phyloP scores from a whole-genome alignment of 1,139 yeast species.

The Pichia sp. region DNA sequence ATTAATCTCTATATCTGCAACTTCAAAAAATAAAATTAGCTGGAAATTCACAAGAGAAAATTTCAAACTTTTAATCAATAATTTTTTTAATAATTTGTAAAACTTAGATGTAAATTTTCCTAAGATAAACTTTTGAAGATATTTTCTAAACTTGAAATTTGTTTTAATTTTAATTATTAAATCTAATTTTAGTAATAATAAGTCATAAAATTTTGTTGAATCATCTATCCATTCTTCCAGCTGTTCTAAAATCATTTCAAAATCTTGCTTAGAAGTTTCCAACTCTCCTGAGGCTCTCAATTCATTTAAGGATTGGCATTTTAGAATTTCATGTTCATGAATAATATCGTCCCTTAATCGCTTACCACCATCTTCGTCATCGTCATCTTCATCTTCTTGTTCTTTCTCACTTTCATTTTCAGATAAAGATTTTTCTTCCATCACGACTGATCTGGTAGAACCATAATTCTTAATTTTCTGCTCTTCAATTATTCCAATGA shows the following conservation, averaged over 20 bases:
- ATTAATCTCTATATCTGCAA: not conserved
- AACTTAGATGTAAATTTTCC: not conserved
- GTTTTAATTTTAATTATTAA: conserved; percentile 3
- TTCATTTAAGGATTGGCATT: conserved; percentile 9
- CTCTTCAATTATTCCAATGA: not conserved
- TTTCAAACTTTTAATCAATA: not conserved
- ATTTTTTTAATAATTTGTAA: not conserved
- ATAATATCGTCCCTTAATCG: not conserved
- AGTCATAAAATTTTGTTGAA: not conserved
- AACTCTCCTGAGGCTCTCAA: conserved; percentile 1
- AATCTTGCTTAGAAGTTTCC: conserved; percentile 3
- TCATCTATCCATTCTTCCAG: not conserved
- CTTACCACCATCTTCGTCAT: conserved; percentile 1
- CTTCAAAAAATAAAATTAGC: conserved; percentile 1
- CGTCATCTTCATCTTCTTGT: conserved; percentile 14
- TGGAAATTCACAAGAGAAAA: conserved; percentile 1
- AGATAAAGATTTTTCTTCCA: conserved; percentile 14
- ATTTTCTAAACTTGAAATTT: conserved; percentile 1
- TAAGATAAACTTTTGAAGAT: not conserved
- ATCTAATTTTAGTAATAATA: conserved; percentile 5
- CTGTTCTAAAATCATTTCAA: conserved; percentile 11
- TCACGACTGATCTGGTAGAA: conserved; percentile 17
- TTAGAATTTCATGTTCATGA: not conserved
- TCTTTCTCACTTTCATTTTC: conserved; percentile 14
- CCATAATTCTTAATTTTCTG: conserved; percentile 17